Evolutionary conservation across 1,284 basidiomycete species (phyloP).

Genomic region (Termitomyces sp.): DNA sequence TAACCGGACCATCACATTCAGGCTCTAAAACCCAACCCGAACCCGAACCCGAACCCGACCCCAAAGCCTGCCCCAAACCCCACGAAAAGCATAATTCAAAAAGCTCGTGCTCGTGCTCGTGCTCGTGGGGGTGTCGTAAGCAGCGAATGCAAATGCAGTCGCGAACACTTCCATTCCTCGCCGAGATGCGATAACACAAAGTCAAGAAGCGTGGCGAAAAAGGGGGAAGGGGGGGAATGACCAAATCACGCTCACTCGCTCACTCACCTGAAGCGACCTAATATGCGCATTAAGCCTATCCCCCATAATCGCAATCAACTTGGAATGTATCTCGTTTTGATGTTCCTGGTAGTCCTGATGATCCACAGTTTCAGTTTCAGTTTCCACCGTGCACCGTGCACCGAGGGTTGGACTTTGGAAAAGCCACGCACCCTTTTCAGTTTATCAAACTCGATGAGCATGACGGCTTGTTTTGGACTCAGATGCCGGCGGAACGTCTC

Average conservation of each 20-base stretch:
- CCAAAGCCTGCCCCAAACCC: neutral
- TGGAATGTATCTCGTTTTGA: slow-evolving; percentile 97
- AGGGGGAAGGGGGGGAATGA: neutral
- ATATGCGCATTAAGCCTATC: slow-evolving; percentile 89
- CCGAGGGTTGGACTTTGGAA: no score
- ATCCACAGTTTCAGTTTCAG: no score
- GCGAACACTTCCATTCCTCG: slow-evolving; percentile 8
- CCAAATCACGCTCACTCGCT: no score
- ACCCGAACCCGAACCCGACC: no score
- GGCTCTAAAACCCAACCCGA: no score
- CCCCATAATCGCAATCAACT: slow-evolving; percentile 97
- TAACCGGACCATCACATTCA: no score
- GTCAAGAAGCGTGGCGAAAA: neutral
- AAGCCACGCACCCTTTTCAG: slow-evolving; percentile 78
- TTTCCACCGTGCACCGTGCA: no score
- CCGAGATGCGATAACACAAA: neutral
- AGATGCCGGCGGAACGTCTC: slow-evolving; percentile 92
- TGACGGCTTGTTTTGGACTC: slow-evolving; percentile 89
- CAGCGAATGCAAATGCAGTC: neutral
- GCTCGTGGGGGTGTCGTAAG: neutral
- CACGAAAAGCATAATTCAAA: neutral
- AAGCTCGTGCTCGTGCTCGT: no score
- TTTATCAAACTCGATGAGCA: slow-evolving; percentile 98
- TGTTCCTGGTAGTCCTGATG: slow-evolving; percentile 94
- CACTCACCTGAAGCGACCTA: slow-evolving; percentile 65